These are phyloP conservation scores for Odontarrhena argentea DNA, from an alignment of 345 rosid genomes.

Conservation along the genomic window DNA sequence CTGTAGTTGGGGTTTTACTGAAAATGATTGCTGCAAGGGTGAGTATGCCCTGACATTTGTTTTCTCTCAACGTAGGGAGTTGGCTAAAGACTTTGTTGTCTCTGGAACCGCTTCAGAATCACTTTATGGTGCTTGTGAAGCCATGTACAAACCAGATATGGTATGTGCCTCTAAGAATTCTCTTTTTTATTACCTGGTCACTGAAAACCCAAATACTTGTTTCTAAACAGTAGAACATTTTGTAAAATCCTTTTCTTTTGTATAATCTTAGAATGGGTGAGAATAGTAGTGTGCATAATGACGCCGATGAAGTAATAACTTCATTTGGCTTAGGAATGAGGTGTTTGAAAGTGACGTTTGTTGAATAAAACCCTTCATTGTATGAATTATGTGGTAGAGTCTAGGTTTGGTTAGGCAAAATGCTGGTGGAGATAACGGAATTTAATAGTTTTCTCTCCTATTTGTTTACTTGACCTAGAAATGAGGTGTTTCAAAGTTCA, in stretches of 20 bases:
- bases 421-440: neutral
- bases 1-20: neutral
- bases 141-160: slow-evolving; percentile 92
- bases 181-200: neutral
- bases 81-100: slow-evolving; percentile 94
- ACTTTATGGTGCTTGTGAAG: slow-evolving; percentile 93
- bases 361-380: neutral
- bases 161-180: slow-evolving; percentile 44
- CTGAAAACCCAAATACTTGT: slow-evolving; percentile 1
- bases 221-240: neutral
- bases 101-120: slow-evolving; percentile 96
- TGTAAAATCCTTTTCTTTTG: neutral
- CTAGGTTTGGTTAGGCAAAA: neutral
- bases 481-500: neutral
- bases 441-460: neutral
- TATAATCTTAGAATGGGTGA: slow-evolving; percentile 1
- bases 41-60: slow-evolving; percentile 11
- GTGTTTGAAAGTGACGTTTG: neutral
- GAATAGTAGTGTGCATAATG: neutral
- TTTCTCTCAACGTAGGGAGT: slow-evolving; percentile 57
- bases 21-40: neutral
- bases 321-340: neutral
- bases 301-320: neutral
- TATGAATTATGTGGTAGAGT: neutral
- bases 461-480: neutral